A percentile compares a stretch with the other conserved stretches of the same genome.
Evolutionary conservation across 116 monocot species (phyloP).

Genomic region (Iris pallida): DNA sequence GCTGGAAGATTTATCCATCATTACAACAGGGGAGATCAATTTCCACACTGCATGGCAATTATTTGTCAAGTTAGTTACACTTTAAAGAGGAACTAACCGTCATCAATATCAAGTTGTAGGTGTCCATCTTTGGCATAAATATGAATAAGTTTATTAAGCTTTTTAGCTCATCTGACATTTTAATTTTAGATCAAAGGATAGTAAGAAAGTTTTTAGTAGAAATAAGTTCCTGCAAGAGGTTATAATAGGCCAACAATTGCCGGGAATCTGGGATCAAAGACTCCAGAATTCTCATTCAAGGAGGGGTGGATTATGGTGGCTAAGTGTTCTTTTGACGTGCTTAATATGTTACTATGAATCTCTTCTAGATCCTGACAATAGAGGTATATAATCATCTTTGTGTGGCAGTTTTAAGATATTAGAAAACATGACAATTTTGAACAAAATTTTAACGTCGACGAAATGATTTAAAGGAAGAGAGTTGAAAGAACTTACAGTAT

Average conservation of each 20-base stretch:
- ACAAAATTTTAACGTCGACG: background rate
- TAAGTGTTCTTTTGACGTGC: no score
- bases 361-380: no score
- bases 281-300: no score
- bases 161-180: background rate
- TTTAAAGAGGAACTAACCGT: background rate
- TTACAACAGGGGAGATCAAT: slow-evolving; percentile 27
- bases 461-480: background rate
- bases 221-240: background rate
- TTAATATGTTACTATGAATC: no score
- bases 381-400: no score
- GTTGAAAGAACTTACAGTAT: slow-evolving; percentile 36
- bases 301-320: no score
- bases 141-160: background rate
- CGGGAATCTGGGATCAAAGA: no score
- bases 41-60: slow-evolving; percentile 31
- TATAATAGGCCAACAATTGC: background rate
- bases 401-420: no score
- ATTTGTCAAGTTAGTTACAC: background rate
- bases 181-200: background rate
- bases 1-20: slow-evolving; percentile 3
- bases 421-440: background rate
- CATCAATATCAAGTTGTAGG: background rate
- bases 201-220: background rate
- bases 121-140: background rate